Conservation (phyloP, 495 filamentous ascomycete genomes). For the Lepraria neglecta region DNA sequence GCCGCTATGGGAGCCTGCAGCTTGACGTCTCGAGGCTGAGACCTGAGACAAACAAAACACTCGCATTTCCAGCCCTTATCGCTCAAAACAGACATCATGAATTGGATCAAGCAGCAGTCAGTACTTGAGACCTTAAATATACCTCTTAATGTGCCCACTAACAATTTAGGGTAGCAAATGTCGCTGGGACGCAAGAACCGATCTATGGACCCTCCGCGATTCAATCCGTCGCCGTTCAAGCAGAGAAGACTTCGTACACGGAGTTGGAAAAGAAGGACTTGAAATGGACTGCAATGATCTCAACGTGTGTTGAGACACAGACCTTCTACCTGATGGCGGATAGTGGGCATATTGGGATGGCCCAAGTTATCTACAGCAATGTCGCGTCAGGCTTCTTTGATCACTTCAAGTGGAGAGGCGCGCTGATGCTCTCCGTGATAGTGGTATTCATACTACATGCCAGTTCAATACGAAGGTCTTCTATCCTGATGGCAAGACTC, state of each 20-base stretch:
- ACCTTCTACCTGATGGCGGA: constrained; percentile 87
- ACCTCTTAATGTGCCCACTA: not conserved
- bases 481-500: constrained; percentile 59
- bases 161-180: constrained; percentile 67
- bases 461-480: constrained; percentile 93
- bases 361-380: constrained; percentile 96
- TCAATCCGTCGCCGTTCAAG: constrained; percentile 73
- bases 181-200: constrained; percentile 91
- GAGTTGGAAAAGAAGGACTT: constrained; percentile 70
- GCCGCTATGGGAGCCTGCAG: not conserved
- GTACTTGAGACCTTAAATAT: constrained; percentile 26
- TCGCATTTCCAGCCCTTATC: not conserved
- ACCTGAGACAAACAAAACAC: not conserved
- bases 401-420: not conserved
- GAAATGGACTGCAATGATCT: constrained; percentile 73
- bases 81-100: constrained; percentile 37
- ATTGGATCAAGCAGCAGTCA: constrained; percentile 70
- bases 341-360: constrained; percentile 65
- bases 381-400: constrained; percentile 63
- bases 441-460: constrained; percentile 79
- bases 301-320: constrained; percentile 92
- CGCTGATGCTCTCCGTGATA: constrained; percentile 34
- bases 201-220: constrained; percentile 91
- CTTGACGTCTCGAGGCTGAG: not conserved
- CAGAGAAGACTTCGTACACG: constrained; percentile 71